phyloP scores from a whole-genome alignment of 139 green algal species.

The Bryopsis sp. region DNA sequence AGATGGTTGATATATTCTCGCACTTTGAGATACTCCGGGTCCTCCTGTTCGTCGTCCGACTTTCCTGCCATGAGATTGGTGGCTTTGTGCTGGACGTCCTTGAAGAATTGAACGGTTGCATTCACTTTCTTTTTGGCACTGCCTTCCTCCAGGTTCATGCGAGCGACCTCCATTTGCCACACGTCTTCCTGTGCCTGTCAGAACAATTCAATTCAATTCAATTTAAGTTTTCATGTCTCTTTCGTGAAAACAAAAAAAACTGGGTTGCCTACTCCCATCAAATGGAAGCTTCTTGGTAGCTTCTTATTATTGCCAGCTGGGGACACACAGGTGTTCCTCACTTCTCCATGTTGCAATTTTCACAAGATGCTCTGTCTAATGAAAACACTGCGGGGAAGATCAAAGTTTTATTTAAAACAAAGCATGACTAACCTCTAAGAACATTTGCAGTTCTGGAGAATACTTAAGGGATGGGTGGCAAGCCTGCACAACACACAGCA shows the following conservation, averaged over 20 bases:
- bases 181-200: constrained; percentile 12
- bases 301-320: too few species aligned
- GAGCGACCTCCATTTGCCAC: constrained; percentile 13
- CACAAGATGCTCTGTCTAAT: too few species aligned
- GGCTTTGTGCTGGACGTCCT: constrained; percentile 40
- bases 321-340: too few species aligned
- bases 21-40: constrained; percentile 69
- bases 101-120: constrained; percentile 41
- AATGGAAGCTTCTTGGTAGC: too few species aligned
- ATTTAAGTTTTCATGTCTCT: too few species aligned
- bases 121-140: constrained; percentile 29
- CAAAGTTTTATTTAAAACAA: too few species aligned
- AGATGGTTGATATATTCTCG: constrained; percentile 70
- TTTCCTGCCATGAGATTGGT: constrained; percentile 42
- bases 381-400: too few species aligned
- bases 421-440: constrained; percentile 54
- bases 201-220: too few species aligned
- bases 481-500: constrained; percentile 7
- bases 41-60: constrained; percentile 59
- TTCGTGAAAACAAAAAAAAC: too few species aligned
- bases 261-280: too few species aligned
- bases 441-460: constrained; percentile 60
- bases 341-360: too few species aligned
- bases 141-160: constrained; percentile 17
- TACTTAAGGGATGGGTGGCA: constrained; percentile 62